A percentile compares a stretch with the other conserved stretches of the same genome.
Conservation (phyloP, 164 flowering plant species). For the Vitis cinerea region DNA sequence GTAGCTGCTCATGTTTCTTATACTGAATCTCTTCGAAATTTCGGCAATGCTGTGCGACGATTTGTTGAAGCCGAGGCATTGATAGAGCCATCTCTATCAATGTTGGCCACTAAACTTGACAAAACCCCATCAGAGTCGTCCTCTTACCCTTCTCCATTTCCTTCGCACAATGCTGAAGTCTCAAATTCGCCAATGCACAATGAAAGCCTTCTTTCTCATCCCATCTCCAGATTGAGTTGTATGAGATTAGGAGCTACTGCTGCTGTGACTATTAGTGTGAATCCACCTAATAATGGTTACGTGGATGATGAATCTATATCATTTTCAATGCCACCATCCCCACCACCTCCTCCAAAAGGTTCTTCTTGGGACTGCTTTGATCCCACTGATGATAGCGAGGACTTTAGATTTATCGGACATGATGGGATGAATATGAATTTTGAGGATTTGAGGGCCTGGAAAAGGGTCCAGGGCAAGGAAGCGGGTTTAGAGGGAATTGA, state of each 20-base stretch:
- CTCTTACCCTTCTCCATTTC: conserved; percentile 77
- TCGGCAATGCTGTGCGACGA: conserved; percentile 75
- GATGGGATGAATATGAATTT: conserved; percentile 27
- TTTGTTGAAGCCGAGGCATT: conserved; percentile 77
- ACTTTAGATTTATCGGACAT: conserved; percentile 46
- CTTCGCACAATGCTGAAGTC: conserved; percentile 51
- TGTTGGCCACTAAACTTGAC: conserved; percentile 56
- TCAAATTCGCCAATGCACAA: conserved; percentile 47
- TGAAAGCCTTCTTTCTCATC: conserved; percentile 50
- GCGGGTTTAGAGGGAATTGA: conserved; percentile 21
- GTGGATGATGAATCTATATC: conserved; percentile 50
- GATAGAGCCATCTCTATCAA: conserved; percentile 60
- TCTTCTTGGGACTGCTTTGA: conserved; percentile 89
- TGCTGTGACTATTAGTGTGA: conserved; percentile 56
- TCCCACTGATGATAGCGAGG: conserved; percentile 42
- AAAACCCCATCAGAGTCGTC: conserved; percentile 82
- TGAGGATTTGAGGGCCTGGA: conserved; percentile 33
- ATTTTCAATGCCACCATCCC: conserved; percentile 54
- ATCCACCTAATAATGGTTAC: conserved; percentile 30
- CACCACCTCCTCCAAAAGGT: conserved; percentile 60
- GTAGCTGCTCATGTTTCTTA: conserved; percentile 88
- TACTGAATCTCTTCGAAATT: conserved; percentile 54
- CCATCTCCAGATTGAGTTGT: conserved; percentile 46
- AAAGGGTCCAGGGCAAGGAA: conserved; percentile 26
- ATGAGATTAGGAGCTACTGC: conserved; percentile 57